phyloP scores from a whole-genome alignment of 768 basidiomycete genomes.

The button mushroom (Agaricus bisporus) region DNA sequence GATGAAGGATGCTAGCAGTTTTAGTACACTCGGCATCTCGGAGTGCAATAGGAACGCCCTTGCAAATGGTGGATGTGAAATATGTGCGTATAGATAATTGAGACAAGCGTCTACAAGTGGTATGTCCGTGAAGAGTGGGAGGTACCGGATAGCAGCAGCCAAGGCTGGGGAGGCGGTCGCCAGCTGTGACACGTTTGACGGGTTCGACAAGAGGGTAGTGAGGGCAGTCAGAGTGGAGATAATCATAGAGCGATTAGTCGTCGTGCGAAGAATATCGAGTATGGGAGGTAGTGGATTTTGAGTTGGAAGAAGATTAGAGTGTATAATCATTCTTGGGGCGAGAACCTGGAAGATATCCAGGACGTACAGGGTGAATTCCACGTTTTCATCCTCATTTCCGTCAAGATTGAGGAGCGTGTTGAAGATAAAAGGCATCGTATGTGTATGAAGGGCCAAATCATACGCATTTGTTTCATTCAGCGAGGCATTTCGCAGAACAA shows the following conservation, averaged over 20 bases:
- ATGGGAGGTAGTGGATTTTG: constrained; percentile 54
- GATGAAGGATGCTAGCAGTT: constrained; percentile 60
- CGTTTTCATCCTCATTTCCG: constrained; percentile 55
- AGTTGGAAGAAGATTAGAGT: constrained; percentile 23
- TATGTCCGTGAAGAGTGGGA: constrained; percentile 69
- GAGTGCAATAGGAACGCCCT: constrained; percentile 71
- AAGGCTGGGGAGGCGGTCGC: constrained; percentile 53
- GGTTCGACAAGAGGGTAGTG: constrained; percentile 55
- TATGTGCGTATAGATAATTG: constrained; percentile 70
- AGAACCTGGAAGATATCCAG: constrained; percentile 69
- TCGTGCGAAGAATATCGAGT: constrained; percentile 44
- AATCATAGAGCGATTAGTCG: constrained; percentile 72
- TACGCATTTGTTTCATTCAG: constrained; percentile 60
- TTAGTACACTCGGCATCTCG: constrained; percentile 64
- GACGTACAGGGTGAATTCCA: constrained; percentile 66
- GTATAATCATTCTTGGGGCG: constrained; percentile 35
- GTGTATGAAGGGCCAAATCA: constrained; percentile 51
- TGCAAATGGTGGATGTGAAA: constrained; percentile 69
- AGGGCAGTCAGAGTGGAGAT: constrained; percentile 58
- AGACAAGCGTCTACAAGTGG: constrained; percentile 63
- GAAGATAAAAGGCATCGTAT: constrained; percentile 61
- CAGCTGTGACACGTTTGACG: constrained; percentile 50
- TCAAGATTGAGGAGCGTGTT: constrained; percentile 59
- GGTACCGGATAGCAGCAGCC: constrained; percentile 57
- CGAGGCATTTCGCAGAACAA: constrained; percentile 83